Percentiles rank a stretch among this genome's conserved stretches.
phyloP scores from a whole-genome alignment of 495 filamentous ascomycete genomes.

The Poronia punctata region DNA sequence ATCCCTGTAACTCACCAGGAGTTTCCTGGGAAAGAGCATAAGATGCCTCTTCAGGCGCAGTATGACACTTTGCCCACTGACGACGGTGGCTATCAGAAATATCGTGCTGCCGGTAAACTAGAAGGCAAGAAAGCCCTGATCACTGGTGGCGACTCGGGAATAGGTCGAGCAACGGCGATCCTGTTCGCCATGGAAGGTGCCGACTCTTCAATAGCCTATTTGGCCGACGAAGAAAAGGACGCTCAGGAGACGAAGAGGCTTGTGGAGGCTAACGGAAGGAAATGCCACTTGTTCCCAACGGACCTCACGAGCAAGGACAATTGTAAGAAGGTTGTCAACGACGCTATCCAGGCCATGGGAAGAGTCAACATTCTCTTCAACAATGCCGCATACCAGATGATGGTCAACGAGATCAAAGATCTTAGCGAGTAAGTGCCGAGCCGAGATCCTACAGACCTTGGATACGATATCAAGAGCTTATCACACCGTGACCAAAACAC shows the following conservation, averaged over 20 bases:
- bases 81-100: constrained; percentile 63
- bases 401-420: constrained; percentile 63
- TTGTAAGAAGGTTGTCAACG: constrained; percentile 63
- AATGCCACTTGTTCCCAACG: constrained; percentile 51
- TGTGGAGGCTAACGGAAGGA: constrained; percentile 57
- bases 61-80: constrained; percentile 63
- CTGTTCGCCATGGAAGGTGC: constrained; percentile 82
- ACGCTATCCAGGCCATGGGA: constrained; percentile 56
- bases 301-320: constrained; percentile 59
- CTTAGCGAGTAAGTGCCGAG: constrained; percentile 58
- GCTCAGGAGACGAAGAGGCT: constrained; percentile 64
- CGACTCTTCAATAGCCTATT: constrained; percentile 64
- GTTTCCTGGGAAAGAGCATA: constrained; percentile 60
- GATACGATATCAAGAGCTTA: too few species aligned
- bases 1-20: constrained; percentile 61
- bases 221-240: constrained; percentile 71
- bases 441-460: too few species aligned
- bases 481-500: too few species aligned
- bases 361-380: constrained; percentile 73
- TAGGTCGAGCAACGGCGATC: constrained; percentile 71
- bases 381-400: constrained; percentile 73
- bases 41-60: constrained; percentile 57
- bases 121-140: constrained; percentile 69
- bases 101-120: constrained; percentile 75
- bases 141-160: constrained; percentile 77